Evolutionary conservation across 805 yeast genomes (phyloP).

Genomic region (Candida succiphila): DNA sequence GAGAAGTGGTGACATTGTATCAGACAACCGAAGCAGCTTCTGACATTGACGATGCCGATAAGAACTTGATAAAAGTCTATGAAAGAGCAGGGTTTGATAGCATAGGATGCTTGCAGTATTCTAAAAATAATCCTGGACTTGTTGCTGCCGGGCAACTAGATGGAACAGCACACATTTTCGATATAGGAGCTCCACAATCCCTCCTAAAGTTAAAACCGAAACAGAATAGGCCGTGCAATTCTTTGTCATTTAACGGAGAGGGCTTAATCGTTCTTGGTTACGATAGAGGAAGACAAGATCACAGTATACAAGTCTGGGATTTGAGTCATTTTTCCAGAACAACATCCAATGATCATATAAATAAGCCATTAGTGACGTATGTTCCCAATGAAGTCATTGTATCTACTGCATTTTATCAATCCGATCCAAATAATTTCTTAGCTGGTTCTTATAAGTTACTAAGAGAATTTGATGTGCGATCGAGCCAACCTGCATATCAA

Average conservation of each 20-base stretch:
- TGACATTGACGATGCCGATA: slow-evolving; percentile 20
- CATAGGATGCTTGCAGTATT: slow-evolving; percentile 59
- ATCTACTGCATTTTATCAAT: slow-evolving; percentile 58
- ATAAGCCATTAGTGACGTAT: slow-evolving; percentile 46
- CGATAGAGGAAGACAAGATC: slow-evolving; percentile 70
- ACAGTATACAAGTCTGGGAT: slow-evolving; percentile 75
- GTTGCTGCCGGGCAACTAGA: slow-evolving; percentile 68
- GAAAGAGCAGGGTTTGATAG: slow-evolving; percentile 56
- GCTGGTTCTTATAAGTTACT: slow-evolving; percentile 72
- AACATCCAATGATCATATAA: slow-evolving; percentile 37
- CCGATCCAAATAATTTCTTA: slow-evolving; percentile 41
- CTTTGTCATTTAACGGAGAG: slow-evolving; percentile 55
- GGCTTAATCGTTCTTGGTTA: slow-evolving; percentile 69
- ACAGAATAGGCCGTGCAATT: slow-evolving; percentile 66
- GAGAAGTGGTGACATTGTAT: slow-evolving; percentile 69
- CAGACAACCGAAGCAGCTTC: slow-evolving; percentile 36
- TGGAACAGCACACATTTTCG: slow-evolving; percentile 57
- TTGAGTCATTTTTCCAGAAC: slow-evolving; percentile 45
- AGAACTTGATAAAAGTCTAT: slow-evolving; percentile 43
- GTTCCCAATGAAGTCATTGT: slow-evolving; percentile 68
- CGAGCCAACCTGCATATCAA: slow-evolving; percentile 57
- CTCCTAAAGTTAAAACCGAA: slow-evolving; percentile 42
- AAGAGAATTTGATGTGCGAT: slow-evolving; percentile 68
- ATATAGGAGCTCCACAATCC: slow-evolving; percentile 33
- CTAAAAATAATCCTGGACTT: slow-evolving; percentile 43